These are phyloP conservation scores for Globisporangium heterothallicum DNA, from an alignment of 352 stramenopile genomes.

Conservation along the genomic window DNA sequence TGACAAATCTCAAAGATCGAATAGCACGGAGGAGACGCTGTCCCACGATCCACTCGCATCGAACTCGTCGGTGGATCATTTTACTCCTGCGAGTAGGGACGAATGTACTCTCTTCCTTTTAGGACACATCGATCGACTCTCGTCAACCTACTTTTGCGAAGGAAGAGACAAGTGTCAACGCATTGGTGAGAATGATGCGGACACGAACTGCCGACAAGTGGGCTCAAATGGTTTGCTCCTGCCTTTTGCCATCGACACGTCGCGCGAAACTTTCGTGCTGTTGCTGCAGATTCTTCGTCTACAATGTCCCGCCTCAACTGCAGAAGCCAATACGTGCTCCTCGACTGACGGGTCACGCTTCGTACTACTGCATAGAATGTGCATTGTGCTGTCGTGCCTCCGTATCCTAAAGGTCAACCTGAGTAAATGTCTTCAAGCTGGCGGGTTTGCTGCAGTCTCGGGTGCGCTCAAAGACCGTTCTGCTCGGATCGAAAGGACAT, in stretches of 20 bases:
- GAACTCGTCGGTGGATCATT: not conserved
- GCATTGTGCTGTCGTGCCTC: constrained; percentile 29
- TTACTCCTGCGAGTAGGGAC: constrained; percentile 7
- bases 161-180: not conserved
- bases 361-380: constrained; percentile 12
- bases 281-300: constrained; percentile 25
- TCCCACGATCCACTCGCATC: not conserved
- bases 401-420: constrained; percentile 45
- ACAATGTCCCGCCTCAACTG: not conserved
- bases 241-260: constrained; percentile 42
- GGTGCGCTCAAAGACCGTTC: not conserved
- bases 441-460: not conserved
- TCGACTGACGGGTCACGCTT: not conserved
- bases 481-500: not conserved
- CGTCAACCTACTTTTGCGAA: constrained; percentile 21
- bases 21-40: not conserved
- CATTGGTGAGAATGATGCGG: not conserved
- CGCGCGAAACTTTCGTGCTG: constrained; percentile 15
- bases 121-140: constrained; percentile 41
- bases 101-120: constrained; percentile 32
- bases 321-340: not conserved
- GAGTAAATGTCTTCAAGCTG: constrained; percentile 14
- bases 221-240: constrained; percentile 10
- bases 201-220: not conserved
- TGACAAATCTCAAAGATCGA: not conserved